Evolutionary conservation across 2,329 filamentous ascomycete species (phyloP), one percentile per base, ranked within the genome.

Genomic region (Pestalotiopsis sp.): DNA sequence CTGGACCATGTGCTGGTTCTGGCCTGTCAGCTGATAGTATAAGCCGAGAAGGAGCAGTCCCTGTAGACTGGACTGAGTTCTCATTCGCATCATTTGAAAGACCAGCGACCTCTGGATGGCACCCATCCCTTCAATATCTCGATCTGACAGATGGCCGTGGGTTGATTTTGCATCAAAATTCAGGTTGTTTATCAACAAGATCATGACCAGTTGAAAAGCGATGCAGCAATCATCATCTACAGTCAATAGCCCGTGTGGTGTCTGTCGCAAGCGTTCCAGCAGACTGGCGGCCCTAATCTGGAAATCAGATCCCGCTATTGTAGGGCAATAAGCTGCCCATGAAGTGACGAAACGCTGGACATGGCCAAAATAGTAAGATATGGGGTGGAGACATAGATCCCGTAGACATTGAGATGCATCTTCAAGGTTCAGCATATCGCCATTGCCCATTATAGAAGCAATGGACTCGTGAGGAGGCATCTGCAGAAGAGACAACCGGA

Each of bases 301-400:
- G 45, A 23, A 52, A 52, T 52, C 45, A n/a, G 45, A 52, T 2
- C 7, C 45, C 12, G 59, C 45, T 25, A 63, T 57, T 20, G 57
- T 58, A 4, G 66, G 66, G 20, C 58, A 67, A 25, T 63, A 67
- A 17, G 56, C 31, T 13, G 58, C 49, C 66, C 66, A 67, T 11
- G 36, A 25, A 25, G 25, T 14, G 20, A 52, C 12, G 14, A 62
- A 67, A n/a, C 20, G 39, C 3, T 41, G 36, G 17, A 67, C 25
- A 20, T 61, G 65, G 31, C 38, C 20, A 52, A 17, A 20, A 25
- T 36, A 20, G 31, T 56, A 61, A 27, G 45, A 52, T 52, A 17
- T 17, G 2, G 45, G 14, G 17, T 52, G 45, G 17, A 9, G n/a
- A 52, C 45, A 52, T 7, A 52, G 14, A 52, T n/a, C 9, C 20